Evolutionary conservation across 352 stramenopile genomes (phyloP).

Genomic region (Chrysophaeum taylorii): DNA sequence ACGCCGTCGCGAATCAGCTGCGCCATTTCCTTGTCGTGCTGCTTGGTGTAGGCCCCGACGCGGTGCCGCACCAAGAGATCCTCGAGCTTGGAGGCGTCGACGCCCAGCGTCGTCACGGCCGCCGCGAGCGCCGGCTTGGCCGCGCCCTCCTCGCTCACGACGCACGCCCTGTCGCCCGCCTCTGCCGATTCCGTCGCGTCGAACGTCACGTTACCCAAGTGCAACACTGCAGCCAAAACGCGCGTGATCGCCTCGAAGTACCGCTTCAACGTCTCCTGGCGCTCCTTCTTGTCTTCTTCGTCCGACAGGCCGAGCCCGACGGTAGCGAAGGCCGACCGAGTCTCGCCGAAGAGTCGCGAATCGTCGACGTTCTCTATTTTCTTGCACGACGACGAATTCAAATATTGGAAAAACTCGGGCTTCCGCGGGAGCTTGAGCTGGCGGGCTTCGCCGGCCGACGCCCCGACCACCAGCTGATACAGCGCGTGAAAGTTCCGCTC

Average conservation of each 20-base stretch:
- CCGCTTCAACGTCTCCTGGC: conserved; percentile 63
- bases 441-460: conserved; percentile 62
- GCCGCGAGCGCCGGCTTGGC: conserved; percentile 38
- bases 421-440: conserved; percentile 67
- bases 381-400: conserved; percentile 70
- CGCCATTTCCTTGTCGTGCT: conserved; percentile 27
- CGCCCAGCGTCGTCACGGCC: neutral
- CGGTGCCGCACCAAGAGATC: conserved; percentile 41
- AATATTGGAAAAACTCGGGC: conserved; percentile 66
- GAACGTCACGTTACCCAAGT: conserved; percentile 72
- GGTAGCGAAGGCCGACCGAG: conserved; percentile 23
- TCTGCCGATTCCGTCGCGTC: conserved; percentile 62
- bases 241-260: conserved; percentile 66
- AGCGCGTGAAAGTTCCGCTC: conserved; percentile 88
- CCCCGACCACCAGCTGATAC: conserved; percentile 70
- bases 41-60: conserved; percentile 41
- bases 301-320: conserved; percentile 43
- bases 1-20: conserved; percentile 61
- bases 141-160: conserved; percentile 46
- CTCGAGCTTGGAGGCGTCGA: conserved; percentile 28
- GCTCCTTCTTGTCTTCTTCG: conserved; percentile 55
- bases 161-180: conserved; percentile 45
- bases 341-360: conserved; percentile 25
- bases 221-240: conserved; percentile 64
- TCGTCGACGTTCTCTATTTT: conserved; percentile 57